phyloP scores from a whole-genome alignment of 306 rosid species.

The Corylus avellana region DNA sequence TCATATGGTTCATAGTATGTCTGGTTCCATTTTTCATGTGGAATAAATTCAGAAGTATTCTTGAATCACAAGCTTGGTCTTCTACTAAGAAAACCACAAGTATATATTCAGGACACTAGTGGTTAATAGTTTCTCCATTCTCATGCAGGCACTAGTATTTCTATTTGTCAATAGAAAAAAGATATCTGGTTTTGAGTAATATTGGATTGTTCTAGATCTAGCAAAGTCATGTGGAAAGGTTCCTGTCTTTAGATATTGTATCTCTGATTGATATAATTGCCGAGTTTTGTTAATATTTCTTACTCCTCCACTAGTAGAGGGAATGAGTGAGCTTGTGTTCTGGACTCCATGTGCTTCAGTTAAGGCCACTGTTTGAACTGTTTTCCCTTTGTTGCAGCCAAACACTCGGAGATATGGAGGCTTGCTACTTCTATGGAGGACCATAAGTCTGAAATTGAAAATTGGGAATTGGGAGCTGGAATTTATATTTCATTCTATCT shows the following conservation, averaged over 20 bases:
- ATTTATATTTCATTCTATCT: constrained; percentile 81
- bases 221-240: neutral
- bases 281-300: constrained; percentile 1
- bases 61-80: neutral
- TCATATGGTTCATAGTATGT: neutral
- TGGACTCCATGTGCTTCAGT: constrained; percentile 4
- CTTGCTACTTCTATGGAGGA: constrained; percentile 82
- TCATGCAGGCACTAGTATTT: neutral
- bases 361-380: constrained; percentile 19
- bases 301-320: constrained; percentile 3
- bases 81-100: neutral
- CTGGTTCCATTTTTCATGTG: neutral
- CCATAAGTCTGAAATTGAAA: constrained; percentile 93
- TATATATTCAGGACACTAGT: neutral
- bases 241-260: neutral
- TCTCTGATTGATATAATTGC: constrained; percentile 11
- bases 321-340: constrained; percentile 7
- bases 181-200: neutral
- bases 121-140: constrained; percentile 2
- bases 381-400: constrained; percentile 47
- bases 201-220: neutral
- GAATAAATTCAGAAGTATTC: neutral
- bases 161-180: neutral
- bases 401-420: constrained; percentile 81
- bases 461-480: constrained; percentile 98